phyloP scores from a whole-genome alignment of 176 grass and related monocot species.

The Themeda triandra region DNA sequence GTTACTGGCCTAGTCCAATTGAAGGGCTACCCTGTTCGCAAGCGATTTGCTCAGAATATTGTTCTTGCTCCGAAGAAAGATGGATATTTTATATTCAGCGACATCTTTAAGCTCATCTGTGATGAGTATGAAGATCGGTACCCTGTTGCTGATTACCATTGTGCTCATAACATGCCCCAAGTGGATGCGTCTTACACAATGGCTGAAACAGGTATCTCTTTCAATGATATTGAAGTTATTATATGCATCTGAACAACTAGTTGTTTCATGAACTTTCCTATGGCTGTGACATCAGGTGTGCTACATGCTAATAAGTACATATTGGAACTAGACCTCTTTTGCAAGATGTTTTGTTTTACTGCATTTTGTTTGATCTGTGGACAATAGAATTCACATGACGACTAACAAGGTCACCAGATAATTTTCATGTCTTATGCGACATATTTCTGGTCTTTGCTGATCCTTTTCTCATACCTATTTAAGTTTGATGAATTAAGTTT shows the following conservation, averaged over 20 bases:
- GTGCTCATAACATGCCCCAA: conserved; percentile 22
- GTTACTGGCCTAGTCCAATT: conserved; percentile 80
- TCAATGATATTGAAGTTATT: background rate
- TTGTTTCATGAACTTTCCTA: background rate
- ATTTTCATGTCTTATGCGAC: background rate
- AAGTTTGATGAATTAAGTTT: background rate
- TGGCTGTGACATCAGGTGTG: background rate
- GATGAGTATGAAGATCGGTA: conserved; percentile 61
- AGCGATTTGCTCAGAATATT: conserved; percentile 81
- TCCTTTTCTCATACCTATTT: background rate
- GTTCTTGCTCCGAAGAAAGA: conserved; percentile 80
- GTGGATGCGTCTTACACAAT: conserved; percentile 39
- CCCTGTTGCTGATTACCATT: conserved; percentile 21
- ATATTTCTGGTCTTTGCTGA: background rate
- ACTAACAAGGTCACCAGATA: background rate
- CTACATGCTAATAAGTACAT: conserved; percentile 12
- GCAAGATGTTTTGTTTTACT: background rate
- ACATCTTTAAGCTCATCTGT: conserved; percentile 83
- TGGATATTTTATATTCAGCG: conserved; percentile 78
- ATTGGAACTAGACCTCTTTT: background rate
- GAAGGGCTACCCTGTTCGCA: conserved; percentile 51
- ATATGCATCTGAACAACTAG: background rate
- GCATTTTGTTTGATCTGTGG: background rate
- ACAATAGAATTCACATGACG: background rate
- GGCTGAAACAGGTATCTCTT: conserved; percentile 41